Percentiles rank a stretch among this genome's conserved stretches.
phyloP scores from a whole-genome alignment of 352 stramenopile genomes.

The Pelagophyceae sp. region DNA sequence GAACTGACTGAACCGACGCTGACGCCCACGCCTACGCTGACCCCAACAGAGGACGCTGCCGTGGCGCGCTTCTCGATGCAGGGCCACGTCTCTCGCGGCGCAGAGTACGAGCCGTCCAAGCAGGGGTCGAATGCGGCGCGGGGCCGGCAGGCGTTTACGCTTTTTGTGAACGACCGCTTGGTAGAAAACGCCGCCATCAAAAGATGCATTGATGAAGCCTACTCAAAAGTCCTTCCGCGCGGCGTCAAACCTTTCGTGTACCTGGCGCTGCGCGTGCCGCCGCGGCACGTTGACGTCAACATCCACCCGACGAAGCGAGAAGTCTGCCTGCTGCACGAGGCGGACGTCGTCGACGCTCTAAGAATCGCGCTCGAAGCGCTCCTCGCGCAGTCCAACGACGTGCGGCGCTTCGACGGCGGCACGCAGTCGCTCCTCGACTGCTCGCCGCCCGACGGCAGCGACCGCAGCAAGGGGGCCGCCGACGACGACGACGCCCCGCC shows the following conservation, averaged over 20 bases:
- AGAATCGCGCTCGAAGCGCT: neutral
- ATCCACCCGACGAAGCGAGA: constrained; percentile 97
- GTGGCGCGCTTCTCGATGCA: neutral
- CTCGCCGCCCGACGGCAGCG: neutral
- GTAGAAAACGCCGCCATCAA: constrained; percentile 81
- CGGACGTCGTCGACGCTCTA: constrained; percentile 72
- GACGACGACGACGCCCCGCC: neutral
- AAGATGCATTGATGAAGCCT: constrained; percentile 82
- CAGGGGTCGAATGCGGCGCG: too few species aligned
- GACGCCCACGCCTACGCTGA: neutral
- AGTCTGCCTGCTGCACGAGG: constrained; percentile 88
- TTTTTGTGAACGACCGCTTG: constrained; percentile 96
- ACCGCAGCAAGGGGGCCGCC: too few species aligned
- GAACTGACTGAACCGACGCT: neutral
- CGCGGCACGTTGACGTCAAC: constrained; percentile 93
- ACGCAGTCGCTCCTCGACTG: neutral
- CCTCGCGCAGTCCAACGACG: constrained; percentile 29
- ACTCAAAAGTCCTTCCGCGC: constrained; percentile 82
- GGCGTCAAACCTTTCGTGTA: constrained; percentile 92
- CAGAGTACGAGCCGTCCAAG: constrained; percentile 5
- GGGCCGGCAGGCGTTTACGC: constrained; percentile 38
- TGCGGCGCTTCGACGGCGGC: constrained; percentile 12
- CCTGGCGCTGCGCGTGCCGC: constrained; percentile 83
- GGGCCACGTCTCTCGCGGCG: constrained; percentile 36
- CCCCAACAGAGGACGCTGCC: neutral